Evolutionary conservation across 495 filamentous ascomycete species (phyloP).

Genomic region (Daldinia caldariorum): DNA sequence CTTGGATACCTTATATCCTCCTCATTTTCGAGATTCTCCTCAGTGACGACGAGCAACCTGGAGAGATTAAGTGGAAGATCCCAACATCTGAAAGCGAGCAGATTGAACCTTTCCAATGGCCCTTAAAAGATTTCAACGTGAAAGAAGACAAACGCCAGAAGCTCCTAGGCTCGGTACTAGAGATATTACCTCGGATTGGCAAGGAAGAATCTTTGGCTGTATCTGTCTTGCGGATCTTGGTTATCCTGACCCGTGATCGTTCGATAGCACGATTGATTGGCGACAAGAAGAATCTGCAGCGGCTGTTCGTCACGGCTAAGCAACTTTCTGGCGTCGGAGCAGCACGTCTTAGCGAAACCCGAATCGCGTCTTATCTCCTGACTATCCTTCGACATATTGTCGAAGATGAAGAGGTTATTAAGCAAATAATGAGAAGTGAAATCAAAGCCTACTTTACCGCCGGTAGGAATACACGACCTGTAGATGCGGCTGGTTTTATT

Average conservation of each 20-base stretch:
- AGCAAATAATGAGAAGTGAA: slow-evolving; percentile 91
- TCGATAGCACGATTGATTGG: slow-evolving; percentile 77
- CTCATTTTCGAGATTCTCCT: slow-evolving; percentile 91
- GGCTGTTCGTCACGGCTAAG: slow-evolving; percentile 92
- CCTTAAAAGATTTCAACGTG: slow-evolving; percentile 70
- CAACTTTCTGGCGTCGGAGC: slow-evolving; percentile 83
- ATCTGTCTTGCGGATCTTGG: slow-evolving; percentile 83
- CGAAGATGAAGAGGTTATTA: slow-evolving; percentile 90
- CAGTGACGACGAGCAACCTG: slow-evolving; percentile 83
- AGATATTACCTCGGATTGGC: slow-evolving; percentile 83
- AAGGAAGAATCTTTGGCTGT: slow-evolving; percentile 88
- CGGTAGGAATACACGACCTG: slow-evolving; percentile 68
- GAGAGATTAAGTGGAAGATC: slow-evolving; percentile 74
- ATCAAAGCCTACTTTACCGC: slow-evolving; percentile 75
- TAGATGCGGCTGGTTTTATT: slow-evolving; percentile 77
- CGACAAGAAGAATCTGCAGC: slow-evolving; percentile 87
- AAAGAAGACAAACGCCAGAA: slow-evolving; percentile 70
- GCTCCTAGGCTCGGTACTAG: slow-evolving; percentile 78
- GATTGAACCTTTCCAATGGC: slow-evolving; percentile 65
- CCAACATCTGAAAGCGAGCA: slow-evolving; percentile 67
- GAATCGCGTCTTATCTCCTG: slow-evolving; percentile 70
- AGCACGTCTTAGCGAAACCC: slow-evolving; percentile 75
- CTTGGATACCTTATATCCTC: slow-evolving; percentile 92
- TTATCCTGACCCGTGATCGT: slow-evolving; percentile 85
- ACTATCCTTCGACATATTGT: slow-evolving; percentile 90